A percentile compares a stretch with the other conserved stretches of the same genome.
These are phyloP conservation scores for Heterobasidion occidentale DNA, from an alignment of 1,284 basidiomycete species.

Conservation along the genomic window DNA sequence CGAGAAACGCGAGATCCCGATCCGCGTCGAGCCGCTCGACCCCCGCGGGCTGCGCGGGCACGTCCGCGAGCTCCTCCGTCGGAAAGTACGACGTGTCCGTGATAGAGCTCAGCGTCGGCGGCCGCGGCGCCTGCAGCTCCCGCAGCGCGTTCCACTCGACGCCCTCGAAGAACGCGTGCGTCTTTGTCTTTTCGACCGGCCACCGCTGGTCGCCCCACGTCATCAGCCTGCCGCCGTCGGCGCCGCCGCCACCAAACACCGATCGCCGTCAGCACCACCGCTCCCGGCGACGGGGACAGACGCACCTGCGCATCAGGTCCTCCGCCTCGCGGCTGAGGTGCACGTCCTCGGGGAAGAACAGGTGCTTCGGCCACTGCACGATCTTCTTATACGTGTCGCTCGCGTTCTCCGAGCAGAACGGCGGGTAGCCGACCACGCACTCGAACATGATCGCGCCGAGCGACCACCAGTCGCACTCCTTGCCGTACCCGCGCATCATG, in stretches of 20 bases:
- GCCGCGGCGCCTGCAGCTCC: slow-evolving; percentile 92
- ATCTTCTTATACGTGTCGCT: slow-evolving; percentile 99
- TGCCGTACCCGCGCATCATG: slow-evolving; percentile 94
- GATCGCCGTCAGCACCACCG: no score
- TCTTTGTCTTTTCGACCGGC: slow-evolving; percentile 84
- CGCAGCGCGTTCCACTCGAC: slow-evolving; percentile 92
- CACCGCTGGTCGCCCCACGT: slow-evolving; percentile 78
- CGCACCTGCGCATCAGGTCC: slow-evolving; percentile 78
- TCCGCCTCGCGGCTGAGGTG: slow-evolving; percentile 91
- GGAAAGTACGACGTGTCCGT: slow-evolving; percentile 98
- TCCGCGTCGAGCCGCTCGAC: slow-evolving; percentile 69
- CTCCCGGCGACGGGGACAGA: slow-evolving; percentile 5
- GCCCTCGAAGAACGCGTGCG: slow-evolving; percentile 94
- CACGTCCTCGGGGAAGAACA: slow-evolving; percentile 94
- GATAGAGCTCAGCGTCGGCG: slow-evolving; percentile 86
- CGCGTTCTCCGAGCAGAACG: slow-evolving; percentile 96
- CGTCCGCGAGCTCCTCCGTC: slow-evolving; percentile 88
- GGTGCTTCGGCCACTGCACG: slow-evolving; percentile 88
- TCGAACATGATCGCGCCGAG: slow-evolving; percentile 98
- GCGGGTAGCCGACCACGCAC: slow-evolving; percentile 95
- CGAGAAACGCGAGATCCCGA: slow-evolving; percentile 90
- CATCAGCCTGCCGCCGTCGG: slow-evolving; percentile 57
- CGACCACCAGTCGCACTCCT: slow-evolving; percentile 99
- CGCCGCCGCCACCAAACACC: background rate
- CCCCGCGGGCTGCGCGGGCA: slow-evolving; percentile 65